These are phyloP conservation scores for Diaporthe longicolla DNA, from an alignment of 2,329 filamentous ascomycete species.

Conservation along the genomic window DNA sequence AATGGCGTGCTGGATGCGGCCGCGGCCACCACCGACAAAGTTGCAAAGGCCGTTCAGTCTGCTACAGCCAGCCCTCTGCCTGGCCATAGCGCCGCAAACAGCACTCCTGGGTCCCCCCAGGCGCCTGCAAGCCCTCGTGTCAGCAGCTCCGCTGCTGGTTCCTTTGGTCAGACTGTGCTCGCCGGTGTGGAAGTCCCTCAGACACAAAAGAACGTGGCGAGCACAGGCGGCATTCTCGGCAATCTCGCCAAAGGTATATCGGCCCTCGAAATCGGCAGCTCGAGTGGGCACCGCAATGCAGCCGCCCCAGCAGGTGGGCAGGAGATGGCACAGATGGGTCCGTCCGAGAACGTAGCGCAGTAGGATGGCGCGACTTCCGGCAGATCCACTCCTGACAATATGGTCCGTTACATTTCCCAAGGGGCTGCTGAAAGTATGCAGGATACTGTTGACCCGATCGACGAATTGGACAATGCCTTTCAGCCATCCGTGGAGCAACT, in stretches of 20 bases:
- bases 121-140: constrained; percentile 55
- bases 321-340: constrained; percentile 40
- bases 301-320: constrained; percentile 10
- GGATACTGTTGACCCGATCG: not conserved
- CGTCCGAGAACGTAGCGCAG: constrained; percentile 38
- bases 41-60: constrained; percentile 50
- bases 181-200: constrained; percentile 39
- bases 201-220: not conserved
- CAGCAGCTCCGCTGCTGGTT: constrained; percentile 26
- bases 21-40: constrained; percentile 62
- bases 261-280: constrained; percentile 23
- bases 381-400: constrained; percentile 31
- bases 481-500: not conserved
- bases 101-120: constrained; percentile 47
- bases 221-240: not conserved
- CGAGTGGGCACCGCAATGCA: constrained; percentile 15
- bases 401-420: not conserved
- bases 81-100: constrained; percentile 51
- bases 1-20: constrained; percentile 76
- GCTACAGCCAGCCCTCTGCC: constrained; percentile 58
- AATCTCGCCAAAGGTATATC: constrained; percentile 35
- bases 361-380: constrained; percentile 43
- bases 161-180: constrained; percentile 41
- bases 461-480: not conserved
- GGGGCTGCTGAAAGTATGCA: not conserved